phyloP scores from a whole-genome alignment of 768 basidiomycete genomes.

The Tulasnella sp. region DNA sequence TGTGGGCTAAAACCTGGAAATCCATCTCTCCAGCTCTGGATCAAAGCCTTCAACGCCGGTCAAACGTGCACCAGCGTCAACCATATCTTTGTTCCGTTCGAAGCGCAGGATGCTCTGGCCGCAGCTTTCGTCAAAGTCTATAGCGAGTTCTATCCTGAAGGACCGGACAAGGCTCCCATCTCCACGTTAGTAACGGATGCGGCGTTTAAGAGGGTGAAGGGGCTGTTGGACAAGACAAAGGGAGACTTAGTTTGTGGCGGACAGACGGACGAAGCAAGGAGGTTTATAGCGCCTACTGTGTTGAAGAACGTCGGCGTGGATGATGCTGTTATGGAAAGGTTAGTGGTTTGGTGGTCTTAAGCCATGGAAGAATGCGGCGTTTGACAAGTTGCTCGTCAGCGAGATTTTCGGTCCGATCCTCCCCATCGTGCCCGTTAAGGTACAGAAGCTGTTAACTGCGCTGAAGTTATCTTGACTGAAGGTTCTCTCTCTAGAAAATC shows the following conservation, averaged over 20 bases:
- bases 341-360: constrained; percentile 33
- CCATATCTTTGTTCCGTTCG: constrained; percentile 46
- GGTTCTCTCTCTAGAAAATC: constrained; percentile 15
- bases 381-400: background rate
- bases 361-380: background rate
- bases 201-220: constrained; percentile 58
- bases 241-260: constrained; percentile 17
- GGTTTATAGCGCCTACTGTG: constrained; percentile 22
- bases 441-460: background rate
- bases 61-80: constrained; percentile 69
- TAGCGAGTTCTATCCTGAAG: constrained; percentile 52
- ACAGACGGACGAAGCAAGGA: background rate
- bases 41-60: constrained; percentile 70
- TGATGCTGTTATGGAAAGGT: constrained; percentile 78
- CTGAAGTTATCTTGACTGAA: too few species aligned
- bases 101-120: constrained; percentile 42
- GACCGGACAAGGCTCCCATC: constrained; percentile 45
- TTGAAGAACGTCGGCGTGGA: constrained; percentile 30
- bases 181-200: constrained; percentile 50
- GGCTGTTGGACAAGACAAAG: constrained; percentile 43
- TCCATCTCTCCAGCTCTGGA: constrained; percentile 50
- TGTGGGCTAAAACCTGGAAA: too few species aligned
- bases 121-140: constrained; percentile 45
- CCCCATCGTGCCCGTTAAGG: background rate
- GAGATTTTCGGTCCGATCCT: background rate